Percentiles rank a stretch among this genome's conserved stretches.
phyloP scores from a whole-genome alignment of 768 basidiomycete genomes.

The Calocybe indica region DNA sequence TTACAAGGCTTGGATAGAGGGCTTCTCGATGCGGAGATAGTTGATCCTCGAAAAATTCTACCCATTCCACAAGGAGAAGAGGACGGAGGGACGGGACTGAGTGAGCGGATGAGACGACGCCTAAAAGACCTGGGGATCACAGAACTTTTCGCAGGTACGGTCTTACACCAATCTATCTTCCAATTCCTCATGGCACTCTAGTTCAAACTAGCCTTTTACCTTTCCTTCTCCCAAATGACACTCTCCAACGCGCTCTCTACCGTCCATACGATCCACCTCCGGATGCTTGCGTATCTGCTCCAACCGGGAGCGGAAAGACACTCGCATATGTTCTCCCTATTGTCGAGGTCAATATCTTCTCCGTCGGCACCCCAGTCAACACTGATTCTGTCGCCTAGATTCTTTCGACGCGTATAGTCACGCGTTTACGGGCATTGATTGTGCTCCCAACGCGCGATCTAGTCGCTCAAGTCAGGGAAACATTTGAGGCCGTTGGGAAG shows the following conservation, averaged over 20 bases:
- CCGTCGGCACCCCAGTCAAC: neutral
- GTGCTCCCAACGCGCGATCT: conserved; percentile 93
- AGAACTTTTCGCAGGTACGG: conserved; percentile 83
- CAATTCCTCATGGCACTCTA: conserved; percentile 21
- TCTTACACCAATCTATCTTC: neutral
- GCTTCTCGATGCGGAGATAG: conserved; percentile 60
- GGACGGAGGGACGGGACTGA: conserved; percentile 44
- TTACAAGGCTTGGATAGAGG: conserved; percentile 77
- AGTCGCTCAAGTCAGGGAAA: conserved; percentile 88
- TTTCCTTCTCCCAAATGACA: conserved; percentile 53
- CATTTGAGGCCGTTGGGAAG: conserved; percentile 77
- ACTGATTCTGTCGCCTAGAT: conserved; percentile 35
- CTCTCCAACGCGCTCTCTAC: conserved; percentile 45
- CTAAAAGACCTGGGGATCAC: conserved; percentile 74
- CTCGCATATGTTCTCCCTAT: conserved; percentile 94
- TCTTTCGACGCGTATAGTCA: conserved; percentile 68
- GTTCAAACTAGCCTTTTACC: conserved; percentile 90
- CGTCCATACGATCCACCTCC: conserved; percentile 57
- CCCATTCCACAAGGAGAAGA: conserved; percentile 38
- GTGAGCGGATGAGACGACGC: conserved; percentile 52
- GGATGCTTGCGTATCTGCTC: conserved; percentile 93
- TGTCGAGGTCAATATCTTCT: conserved; percentile 55
- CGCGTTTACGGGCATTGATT: conserved; percentile 80
- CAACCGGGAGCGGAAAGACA: conserved; percentile 97
- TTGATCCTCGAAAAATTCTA: conserved; percentile 46